Evolutionary conservation across 75 land plant species (phyloP).

Genomic region (Selaginella tamariscina): DNA sequence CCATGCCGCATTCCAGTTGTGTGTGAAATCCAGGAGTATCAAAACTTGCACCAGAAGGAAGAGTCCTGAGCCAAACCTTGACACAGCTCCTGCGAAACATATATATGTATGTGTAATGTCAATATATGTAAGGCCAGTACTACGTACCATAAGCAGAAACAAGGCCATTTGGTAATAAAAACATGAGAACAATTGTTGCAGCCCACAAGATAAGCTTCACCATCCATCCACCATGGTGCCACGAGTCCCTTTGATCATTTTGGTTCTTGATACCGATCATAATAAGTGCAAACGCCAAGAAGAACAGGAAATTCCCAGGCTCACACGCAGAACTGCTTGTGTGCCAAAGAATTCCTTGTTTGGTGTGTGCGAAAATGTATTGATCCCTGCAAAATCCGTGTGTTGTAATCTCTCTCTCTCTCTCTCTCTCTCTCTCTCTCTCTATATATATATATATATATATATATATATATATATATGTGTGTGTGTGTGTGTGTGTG

Average conservation of each 20-base stretch:
- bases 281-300: constrained; percentile 49
- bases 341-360: constrained; percentile 89
- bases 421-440: too few relatives aligned
- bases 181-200: constrained; percentile 57
- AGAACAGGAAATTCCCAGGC: constrained; percentile 93
- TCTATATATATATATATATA: too few relatives aligned
- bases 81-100: constrained; percentile 43
- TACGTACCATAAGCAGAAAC: constrained; percentile 81
- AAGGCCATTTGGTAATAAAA: constrained; percentile 86
- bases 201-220: constrained; percentile 70
- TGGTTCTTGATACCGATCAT: constrained; percentile 93
- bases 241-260: constrained; percentile 70
- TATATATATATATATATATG: too few relatives aligned
- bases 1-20: constrained; percentile 85
- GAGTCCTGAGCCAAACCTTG: constrained; percentile 74
- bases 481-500: too few relatives aligned
- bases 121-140: neutral
- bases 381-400: constrained; percentile 99
- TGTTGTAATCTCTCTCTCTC: too few relatives aligned
- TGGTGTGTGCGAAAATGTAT: constrained; percentile 75
- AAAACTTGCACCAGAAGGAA: constrained; percentile 83
- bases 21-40: constrained; percentile 71
- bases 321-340: constrained; percentile 88
- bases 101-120: neutral
- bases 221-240: constrained; percentile 99